Conservation (phyloP, 2,329 filamentous ascomycete species). For the Knufia fluminis region DNA sequence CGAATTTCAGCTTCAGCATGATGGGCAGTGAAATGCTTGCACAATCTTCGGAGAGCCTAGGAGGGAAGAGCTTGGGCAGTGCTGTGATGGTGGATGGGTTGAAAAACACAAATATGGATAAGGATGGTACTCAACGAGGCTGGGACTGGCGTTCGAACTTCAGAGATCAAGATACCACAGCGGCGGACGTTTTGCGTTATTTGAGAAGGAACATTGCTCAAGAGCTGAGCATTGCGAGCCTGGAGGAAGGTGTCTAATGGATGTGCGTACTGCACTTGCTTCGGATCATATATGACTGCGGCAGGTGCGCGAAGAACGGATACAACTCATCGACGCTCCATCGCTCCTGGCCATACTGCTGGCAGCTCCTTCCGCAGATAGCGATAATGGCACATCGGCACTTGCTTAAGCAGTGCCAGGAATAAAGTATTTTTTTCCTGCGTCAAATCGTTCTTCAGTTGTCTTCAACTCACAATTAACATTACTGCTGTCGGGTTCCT, state of each 20-base stretch:
- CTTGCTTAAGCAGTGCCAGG: no score
- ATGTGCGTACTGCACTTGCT: not conserved
- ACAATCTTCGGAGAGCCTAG: constrained; percentile 48
- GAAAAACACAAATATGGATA: constrained; percentile 18
- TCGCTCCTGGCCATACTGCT: no score
- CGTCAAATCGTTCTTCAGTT: no score
- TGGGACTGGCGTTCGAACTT: constrained; percentile 65
- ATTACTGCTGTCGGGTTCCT: no score
- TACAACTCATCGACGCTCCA: no score
- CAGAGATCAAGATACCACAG: constrained; percentile 46
- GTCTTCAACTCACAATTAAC: no score
- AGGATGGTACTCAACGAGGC: constrained; percentile 44
- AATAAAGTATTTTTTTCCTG: no score
- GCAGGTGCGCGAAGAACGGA: no score
- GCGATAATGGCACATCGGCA: no score
- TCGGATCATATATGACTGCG: not conserved
- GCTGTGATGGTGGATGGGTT: constrained; percentile 37
- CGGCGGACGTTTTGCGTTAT: constrained; percentile 61
- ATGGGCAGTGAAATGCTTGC: constrained; percentile 62
- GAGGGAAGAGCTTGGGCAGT: constrained; percentile 44
- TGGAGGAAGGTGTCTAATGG: constrained; percentile 11
- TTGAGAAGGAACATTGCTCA: constrained; percentile 64
- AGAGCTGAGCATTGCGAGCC: constrained; percentile 44
- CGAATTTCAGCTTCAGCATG: constrained; percentile 55
- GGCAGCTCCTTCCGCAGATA: no score